Percentiles rank a stretch among this genome's conserved stretches.
Evolutionary conservation across 306 rosid species (phyloP).

Genomic region (Elaeagnus macrophylla): DNA sequence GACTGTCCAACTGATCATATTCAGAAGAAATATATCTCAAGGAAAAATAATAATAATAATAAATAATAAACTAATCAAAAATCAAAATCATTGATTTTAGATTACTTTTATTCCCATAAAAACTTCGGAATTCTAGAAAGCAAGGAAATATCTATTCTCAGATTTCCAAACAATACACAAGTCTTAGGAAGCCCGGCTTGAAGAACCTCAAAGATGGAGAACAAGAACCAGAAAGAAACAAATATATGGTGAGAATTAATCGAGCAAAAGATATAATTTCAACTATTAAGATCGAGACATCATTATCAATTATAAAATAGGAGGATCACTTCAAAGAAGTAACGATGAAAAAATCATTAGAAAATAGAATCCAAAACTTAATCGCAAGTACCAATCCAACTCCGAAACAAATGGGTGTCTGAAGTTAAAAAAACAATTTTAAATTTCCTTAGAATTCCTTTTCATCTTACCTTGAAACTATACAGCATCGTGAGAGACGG

Average conservation of each 20-base stretch:
- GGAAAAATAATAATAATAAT: background rate
- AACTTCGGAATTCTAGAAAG: background rate
- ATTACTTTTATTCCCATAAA: background rate
- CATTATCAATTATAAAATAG: too few relatives aligned
- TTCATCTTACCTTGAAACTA: slow-evolving; percentile 32
- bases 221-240: background rate
- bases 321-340: too few relatives aligned
- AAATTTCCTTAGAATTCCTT: background rate
- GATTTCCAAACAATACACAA: background rate
- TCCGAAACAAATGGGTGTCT: background rate
- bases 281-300: too few relatives aligned
- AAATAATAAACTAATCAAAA: background rate
- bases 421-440: background rate
- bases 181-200: background rate
- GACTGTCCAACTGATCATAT: too few relatives aligned
- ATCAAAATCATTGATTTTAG: background rate
- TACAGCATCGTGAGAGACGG: slow-evolving; percentile 24
- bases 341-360: too few relatives aligned
- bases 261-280: too few relatives aligned
- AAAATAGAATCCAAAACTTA: background rate
- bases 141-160: background rate
- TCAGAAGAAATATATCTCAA: background rate
- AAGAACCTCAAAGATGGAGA: background rate
- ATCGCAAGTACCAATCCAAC: slow-evolving; percentile 3
- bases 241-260: background rate